phyloP scores from a whole-genome alignment of 192 early-diverging fungal species.

The Mortierella alpina region DNA sequence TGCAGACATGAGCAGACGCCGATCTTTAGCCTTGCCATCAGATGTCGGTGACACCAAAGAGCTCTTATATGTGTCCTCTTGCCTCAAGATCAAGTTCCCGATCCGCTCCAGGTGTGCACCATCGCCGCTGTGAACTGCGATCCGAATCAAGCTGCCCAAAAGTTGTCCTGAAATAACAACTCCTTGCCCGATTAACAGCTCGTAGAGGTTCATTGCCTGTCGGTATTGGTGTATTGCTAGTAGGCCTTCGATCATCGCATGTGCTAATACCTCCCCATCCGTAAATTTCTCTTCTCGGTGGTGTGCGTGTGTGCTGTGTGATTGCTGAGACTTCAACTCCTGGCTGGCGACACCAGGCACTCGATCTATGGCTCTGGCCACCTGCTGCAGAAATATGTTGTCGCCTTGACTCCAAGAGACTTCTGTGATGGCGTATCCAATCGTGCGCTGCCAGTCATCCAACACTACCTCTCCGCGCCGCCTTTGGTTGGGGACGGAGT shows the following conservation, averaged over 20 bases:
- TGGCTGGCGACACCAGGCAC: too few species aligned
- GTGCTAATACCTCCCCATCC: constrained; percentile 20
- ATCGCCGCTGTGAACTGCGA: constrained; percentile 13
- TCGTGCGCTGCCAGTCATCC: constrained; percentile 14
- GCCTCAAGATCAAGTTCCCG: constrained; percentile 27
- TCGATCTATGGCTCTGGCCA: background rate
- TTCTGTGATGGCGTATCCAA: constrained; percentile 15
- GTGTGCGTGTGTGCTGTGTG: too few species aligned
- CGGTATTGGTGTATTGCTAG: background rate
- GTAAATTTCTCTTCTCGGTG: background rate
- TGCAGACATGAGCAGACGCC: constrained; percentile 13
- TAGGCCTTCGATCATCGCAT: constrained; percentile 20
- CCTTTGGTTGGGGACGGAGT: background rate
- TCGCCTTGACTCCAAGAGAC: constrained; percentile 21
- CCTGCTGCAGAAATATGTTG: constrained; percentile 17
- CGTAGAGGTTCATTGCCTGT: constrained; percentile 27
- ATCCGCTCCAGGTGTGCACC: constrained; percentile 23
- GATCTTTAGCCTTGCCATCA: background rate
- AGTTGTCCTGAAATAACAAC: constrained; percentile 3
- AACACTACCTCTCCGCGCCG: background rate
- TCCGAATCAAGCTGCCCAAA: constrained; percentile 13
- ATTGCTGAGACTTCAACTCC: too few species aligned
- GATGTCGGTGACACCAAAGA: background rate
- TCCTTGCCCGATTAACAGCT: background rate
- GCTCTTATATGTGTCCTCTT: constrained; percentile 1